Evolutionary conservation across 495 filamentous ascomycete species (phyloP).

Genomic region (Sabuloglossum arenarium): DNA sequence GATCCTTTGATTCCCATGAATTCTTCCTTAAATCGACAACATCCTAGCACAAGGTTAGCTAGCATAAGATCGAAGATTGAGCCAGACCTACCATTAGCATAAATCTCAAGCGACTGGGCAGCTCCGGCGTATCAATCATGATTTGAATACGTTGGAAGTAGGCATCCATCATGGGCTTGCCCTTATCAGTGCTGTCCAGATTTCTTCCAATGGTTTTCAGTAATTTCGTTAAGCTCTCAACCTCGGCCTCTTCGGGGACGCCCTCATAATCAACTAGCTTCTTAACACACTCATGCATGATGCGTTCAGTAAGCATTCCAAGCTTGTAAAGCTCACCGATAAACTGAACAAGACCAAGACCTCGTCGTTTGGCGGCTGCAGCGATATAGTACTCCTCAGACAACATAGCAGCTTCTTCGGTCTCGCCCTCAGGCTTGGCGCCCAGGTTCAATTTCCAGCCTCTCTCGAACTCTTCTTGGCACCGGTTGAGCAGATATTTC

Average conservation of each 20-base stretch:
- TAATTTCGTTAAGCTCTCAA: slow-evolving; percentile 84
- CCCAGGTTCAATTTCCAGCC: slow-evolving; percentile 90
- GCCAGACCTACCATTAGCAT: slow-evolving; percentile 61
- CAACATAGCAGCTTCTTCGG: slow-evolving; percentile 57
- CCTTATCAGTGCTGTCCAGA: slow-evolving; percentile 63
- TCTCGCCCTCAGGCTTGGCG: slow-evolving; percentile 43
- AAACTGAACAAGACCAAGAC: slow-evolving; percentile 95
- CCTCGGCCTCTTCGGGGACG: slow-evolving; percentile 81
- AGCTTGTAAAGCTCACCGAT: slow-evolving; percentile 99
- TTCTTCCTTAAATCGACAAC: slow-evolving; percentile 58
- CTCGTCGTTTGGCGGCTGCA: slow-evolving; percentile 88
- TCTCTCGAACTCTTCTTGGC: slow-evolving; percentile 96
- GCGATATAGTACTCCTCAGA: slow-evolving; percentile 95
- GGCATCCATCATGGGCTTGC: slow-evolving; percentile 64
- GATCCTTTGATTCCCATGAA: slow-evolving; percentile 69
- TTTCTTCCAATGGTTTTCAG: slow-evolving; percentile 77
- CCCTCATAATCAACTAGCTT: slow-evolving; percentile 92
- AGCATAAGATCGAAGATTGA: neutral
- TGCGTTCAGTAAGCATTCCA: slow-evolving; percentile 92
- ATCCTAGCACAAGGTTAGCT: slow-evolving; percentile 28
- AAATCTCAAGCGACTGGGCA: slow-evolving; percentile 77
- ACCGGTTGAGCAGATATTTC: slow-evolving; percentile 95
- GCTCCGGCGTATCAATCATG: slow-evolving; percentile 52
- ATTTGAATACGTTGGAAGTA: slow-evolving; percentile 77
- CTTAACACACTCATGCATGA: slow-evolving; percentile 98